Evolutionary conservation across 2,329 filamentous ascomycete species (phyloP).

Genomic region (Beauveria scarabaeidicola): DNA sequence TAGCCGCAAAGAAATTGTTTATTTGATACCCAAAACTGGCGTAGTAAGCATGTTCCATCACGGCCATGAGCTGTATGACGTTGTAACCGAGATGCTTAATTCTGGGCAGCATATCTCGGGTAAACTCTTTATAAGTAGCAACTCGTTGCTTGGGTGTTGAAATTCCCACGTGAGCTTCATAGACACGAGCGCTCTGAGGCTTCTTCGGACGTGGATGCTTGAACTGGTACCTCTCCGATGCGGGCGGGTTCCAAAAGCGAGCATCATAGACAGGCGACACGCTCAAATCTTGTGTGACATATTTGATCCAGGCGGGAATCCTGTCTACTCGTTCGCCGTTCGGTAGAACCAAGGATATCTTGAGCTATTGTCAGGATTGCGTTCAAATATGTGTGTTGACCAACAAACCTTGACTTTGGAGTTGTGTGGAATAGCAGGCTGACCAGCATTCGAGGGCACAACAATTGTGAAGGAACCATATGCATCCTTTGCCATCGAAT

Average conservation of each 20-base stretch:
- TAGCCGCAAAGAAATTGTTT: constrained; percentile 97
- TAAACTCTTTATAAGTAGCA: constrained; percentile 96
- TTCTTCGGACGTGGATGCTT: constrained; percentile 76
- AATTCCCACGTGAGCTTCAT: constrained; percentile 98
- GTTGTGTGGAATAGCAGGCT: constrained; percentile 78
- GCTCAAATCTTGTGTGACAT: constrained; percentile 85
- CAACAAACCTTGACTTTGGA: constrained; percentile 81
- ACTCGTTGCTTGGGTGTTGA: constrained; percentile 84
- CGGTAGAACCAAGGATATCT: constrained; percentile 79
- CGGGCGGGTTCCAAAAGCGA: constrained; percentile 91
- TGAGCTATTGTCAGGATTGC: background rate
- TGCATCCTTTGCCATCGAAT: constrained; percentile 77
- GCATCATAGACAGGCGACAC: constrained; percentile 92
- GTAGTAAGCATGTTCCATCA: constrained; percentile 99
- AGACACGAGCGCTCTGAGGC: constrained; percentile 80
- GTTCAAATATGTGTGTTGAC: background rate
- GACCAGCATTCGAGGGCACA: constrained; percentile 63
- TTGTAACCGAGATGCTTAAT: constrained; percentile 93
- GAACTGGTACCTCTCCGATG: constrained; percentile 68
- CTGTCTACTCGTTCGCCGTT: constrained; percentile 76
- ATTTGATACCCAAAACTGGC: constrained; percentile 98
- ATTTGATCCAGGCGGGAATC: constrained; percentile 92
- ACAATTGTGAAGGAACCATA: constrained; percentile 84
- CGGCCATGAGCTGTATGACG: constrained; percentile 94
- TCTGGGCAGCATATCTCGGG: constrained; percentile 78